Base-by-base conservation (phyloP, 768 basidiomycete species). In the Tulasnella calospora region DNA sequence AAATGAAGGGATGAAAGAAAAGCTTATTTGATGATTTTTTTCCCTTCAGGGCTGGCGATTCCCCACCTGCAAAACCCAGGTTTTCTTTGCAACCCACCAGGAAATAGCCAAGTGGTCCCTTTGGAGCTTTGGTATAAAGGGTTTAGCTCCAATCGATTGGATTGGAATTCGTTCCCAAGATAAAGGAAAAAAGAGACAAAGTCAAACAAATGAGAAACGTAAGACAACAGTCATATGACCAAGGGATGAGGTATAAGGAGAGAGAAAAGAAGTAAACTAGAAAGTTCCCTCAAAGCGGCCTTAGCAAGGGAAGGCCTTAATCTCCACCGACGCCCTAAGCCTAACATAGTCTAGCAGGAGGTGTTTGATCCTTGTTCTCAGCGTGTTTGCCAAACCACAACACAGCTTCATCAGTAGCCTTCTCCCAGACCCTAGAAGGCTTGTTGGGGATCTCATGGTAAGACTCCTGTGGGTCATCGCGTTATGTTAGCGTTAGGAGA, bases 401-500 rank as follows among this genome's bases (percentile, higher is more conserved):
- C 35, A 74, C 40, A 17, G 41, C 41, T 35, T 74, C 73, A 46
- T 40, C 73, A 19, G 30, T 33, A 3, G 33, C 40, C 46, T 47
- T 74, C 73, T 74, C 41, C 73, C 73, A 74, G 73, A 46, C 41
- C 33, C 33, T 15, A 9, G 79, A 8, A 38, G 78, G 75, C 30
- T 79, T 78, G 78, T 79, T 79, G 44, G 55, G 78, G 75, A 79
- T 27, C 46, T 79, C 78, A 36, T 79, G 78, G 55, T 55, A 79
- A 36, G 30, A 78, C 41, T 51, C 78, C 78, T 79, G 78, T 30
- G 41, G 19, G 7, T 2, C 55, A 15, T 33, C 55, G 33, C 33
- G 17, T 38, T 30, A 57, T 21, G 47, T 67, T 71, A 41, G 57
- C 17, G 33, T 76, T 19, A 35, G n/a, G 57, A 19, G 19, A 21